Base-by-base conservation (phyloP, 2,329 filamentous ascomycete species). In the Aureobasidium leucospermi region DNA sequence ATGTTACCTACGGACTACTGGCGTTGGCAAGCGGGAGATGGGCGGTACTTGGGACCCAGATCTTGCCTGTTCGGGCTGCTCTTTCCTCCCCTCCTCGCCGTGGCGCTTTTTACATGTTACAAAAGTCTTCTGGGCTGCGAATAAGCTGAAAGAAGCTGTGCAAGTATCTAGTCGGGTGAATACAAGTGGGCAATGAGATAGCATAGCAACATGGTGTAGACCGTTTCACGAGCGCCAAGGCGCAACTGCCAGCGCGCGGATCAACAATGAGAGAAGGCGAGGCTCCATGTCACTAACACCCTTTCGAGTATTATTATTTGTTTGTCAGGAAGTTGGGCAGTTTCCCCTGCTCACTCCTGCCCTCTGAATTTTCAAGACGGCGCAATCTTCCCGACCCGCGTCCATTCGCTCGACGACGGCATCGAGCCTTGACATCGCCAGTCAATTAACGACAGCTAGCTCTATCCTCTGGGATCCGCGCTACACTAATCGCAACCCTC, bases 401-500 rank as follows among this genome's bases (percentile, higher is more conserved):
- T 49, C 69, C 32, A 61, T 64, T 28, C 57, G 64, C 43, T 64
- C 65, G 36, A 64, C 66, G 43, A 61, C 62, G 32, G 61, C 63
- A 10, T 63, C 64, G 6, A 62, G 62, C 15, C 71, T 77, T 60
- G 71, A 67, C 63, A 76, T 78, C 61, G 75, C 75, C 47, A 69
- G 67, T 63, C 71, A 77, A 64, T 71, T 80, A 63, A 79, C 75
- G 19, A 79, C 77, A 52, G 76, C 78, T n/a, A 70, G 74, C 63
- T 73, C 71, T 61, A 75, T 78, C 61, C 77, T 80, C 66, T 80
- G 77, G 75, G 76, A 80, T 66, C 74, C 75, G 60, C 72, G 71
- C 58, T 78, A 74, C 67, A 78, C 77, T 38, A 63, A 62, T 61
- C 70, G 71, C 41, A 73, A 75, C 53, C 74, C 77, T 61, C 77